phyloP scores from a whole-genome alignment of 257 asterid species.

The Gentiana macrophylla region DNA sequence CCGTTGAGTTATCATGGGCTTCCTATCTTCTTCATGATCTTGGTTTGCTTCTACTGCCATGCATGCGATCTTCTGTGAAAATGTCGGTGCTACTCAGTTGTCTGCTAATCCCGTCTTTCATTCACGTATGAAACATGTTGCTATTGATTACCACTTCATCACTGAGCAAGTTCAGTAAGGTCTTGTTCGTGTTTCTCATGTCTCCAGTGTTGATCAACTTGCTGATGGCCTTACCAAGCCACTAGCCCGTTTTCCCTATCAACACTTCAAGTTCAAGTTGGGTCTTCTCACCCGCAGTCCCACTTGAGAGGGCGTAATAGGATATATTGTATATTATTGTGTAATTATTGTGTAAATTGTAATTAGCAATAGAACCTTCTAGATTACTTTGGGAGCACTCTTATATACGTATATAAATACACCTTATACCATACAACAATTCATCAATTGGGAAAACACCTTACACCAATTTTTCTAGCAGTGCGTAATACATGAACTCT shows the following conservation, averaged over 20 bases:
- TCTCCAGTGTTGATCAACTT: not conserved
- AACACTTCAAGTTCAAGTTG: too few species aligned
- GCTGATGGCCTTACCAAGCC: not conserved
- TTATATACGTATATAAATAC: too few species aligned
- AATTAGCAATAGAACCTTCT: too few species aligned
- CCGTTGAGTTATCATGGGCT: not conserved
- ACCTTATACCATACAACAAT: too few species aligned
- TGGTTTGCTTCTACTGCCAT: not conserved
- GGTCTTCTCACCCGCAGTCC: too few species aligned
- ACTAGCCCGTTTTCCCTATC: not conserved
- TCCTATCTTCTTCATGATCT: not conserved
- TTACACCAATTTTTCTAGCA: too few species aligned
- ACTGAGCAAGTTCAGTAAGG: not conserved
- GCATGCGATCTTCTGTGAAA: conserved; percentile 1
- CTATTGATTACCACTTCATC: not conserved
- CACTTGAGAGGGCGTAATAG: too few species aligned
- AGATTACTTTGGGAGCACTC: too few species aligned
- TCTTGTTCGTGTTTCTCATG: not conserved
- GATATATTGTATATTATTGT: too few species aligned
- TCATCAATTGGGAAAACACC: too few species aligned
- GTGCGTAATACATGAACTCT: too few species aligned
- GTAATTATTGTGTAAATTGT: too few species aligned
- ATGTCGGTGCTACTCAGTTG: not conserved
- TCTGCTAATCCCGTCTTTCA: not conserved
- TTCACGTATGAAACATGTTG: not conserved